Evolutionary conservation across 2,329 filamentous ascomycete genomes (phyloP), one percentile per base, ranked within the genome.

Genomic region (Ophiognomonia clavigignenti-juglandacearum): DNA sequence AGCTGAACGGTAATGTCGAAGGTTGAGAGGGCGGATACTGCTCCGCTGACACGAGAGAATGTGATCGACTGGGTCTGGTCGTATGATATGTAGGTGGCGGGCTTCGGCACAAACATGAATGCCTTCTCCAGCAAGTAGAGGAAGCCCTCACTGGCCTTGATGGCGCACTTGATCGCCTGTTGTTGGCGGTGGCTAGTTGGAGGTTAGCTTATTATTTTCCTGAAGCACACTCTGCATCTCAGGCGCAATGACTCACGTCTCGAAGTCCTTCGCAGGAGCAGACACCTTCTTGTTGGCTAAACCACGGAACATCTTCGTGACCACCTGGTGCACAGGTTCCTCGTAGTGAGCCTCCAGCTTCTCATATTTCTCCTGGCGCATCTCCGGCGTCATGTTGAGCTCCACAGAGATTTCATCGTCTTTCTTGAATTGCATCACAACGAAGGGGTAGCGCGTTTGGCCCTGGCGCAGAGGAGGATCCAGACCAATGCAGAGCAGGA

Each of bases 51-150:
- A 62, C 93, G 88, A 23, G 90, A 96, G 75, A 98, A 96, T 29
- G 90, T 96, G 54, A 98, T 86, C 42, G 86, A 88, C 43, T 88
- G 80, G 29, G 95, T 87, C 61, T 96, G 88, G 61, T 98, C 93
- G 69, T 96, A 95, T 51, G 88, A 86, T 51, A 98, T 92, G 70
- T 97, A 98, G 2, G 92, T 96, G 14, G 93, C 91, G 1, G 93
- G 93, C 72, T 98, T 98, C 26, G 93, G 93, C 14, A 98, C 93
- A 65, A 98, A 98, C 81, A 98, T 95, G 68, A 98, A 95, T 7
- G 91, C 92, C 71, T 96, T 96, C 69, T 98, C 93, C 56, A 98
- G 73, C 65, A 91, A 96, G 78, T 95, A 98, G 42, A 98, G 74
- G 63, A 96, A 91, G 51, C 95, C 93, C 71, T 98, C 93, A 66